A percentile compares a stretch with the other conserved stretches of the same genome.
These are phyloP conservation scores for Tanozyma kutaoensis DNA, from an alignment of 805 yeast genomes.

Conservation along the genomic window DNA sequence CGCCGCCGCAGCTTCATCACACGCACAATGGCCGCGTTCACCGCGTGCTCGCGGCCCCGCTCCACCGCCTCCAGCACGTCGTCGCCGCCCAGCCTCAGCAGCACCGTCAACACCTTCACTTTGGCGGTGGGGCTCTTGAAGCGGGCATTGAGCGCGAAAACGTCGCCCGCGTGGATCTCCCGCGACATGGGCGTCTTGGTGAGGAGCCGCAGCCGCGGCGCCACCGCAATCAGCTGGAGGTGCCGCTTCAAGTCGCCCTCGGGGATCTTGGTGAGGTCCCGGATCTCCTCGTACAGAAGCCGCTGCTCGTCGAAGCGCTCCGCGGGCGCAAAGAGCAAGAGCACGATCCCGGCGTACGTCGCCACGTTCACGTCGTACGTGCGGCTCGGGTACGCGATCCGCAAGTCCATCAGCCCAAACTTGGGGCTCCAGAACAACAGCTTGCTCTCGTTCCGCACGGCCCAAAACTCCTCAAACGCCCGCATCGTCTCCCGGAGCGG, in stretches of 20 bases:
- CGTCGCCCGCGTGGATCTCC: constrained; percentile 50
- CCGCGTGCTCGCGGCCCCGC: constrained; percentile 51
- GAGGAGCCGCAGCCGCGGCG: constrained; percentile 68
- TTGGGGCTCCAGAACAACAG: constrained; percentile 63
- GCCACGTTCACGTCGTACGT: constrained; percentile 75
- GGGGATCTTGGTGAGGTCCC: constrained; percentile 57
- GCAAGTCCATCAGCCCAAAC: constrained; percentile 71
- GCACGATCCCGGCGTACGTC: constrained; percentile 65
- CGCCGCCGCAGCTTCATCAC: constrained; percentile 69
- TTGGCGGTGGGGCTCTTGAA: constrained; percentile 58
- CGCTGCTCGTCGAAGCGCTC: constrained; percentile 35
- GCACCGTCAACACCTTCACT: constrained; percentile 65
- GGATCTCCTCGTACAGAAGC: constrained; percentile 50
- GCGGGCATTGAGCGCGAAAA: constrained; percentile 51
- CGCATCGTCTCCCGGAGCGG: constrained; percentile 21
- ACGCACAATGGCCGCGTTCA: constrained; percentile 80
- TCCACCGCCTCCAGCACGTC: constrained; percentile 44
- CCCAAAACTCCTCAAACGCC: constrained; percentile 30
- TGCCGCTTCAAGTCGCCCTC: constrained; percentile 62
- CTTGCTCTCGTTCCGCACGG: constrained; percentile 26
- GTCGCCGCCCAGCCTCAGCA: no score
- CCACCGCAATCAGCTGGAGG: constrained; percentile 71
- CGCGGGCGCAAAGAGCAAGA: constrained; percentile 51
- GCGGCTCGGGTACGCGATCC: constrained; percentile 52
- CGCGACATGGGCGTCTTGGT: constrained; percentile 64